Evolutionary conservation across 2,329 filamentous ascomycete species (phyloP).

Genomic region (Cercospora citrullina): DNA sequence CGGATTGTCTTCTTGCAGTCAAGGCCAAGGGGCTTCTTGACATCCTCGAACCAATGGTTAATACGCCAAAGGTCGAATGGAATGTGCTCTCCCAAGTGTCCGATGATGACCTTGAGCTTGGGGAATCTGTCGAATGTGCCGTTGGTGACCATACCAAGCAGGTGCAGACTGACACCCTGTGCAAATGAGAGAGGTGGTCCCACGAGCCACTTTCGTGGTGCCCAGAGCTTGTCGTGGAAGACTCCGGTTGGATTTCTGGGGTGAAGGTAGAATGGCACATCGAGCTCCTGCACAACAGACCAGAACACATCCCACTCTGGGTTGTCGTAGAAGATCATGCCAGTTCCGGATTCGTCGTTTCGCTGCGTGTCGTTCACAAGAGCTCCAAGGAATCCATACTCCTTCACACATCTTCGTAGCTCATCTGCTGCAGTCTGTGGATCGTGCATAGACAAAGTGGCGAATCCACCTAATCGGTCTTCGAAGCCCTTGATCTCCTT

Average conservation of each 20-base stretch:
- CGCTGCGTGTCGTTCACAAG: conserved; percentile 50
- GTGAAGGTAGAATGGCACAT: conserved; percentile 66
- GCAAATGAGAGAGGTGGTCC: conserved; percentile 62
- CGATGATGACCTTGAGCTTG: conserved; percentile 50
- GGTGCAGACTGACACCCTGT: conserved; percentile 59
- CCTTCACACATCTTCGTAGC: conserved; percentile 54
- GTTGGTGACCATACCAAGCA: conserved; percentile 54
- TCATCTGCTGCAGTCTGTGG: conserved; percentile 54
- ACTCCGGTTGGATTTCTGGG: conserved; percentile 52
- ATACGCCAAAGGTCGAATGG: conserved; percentile 54
- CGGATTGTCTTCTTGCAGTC: conserved; percentile 51
- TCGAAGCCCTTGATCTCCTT: conserved; percentile 45
- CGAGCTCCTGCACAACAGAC: conserved; percentile 57
- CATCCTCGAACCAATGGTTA: conserved; percentile 55
- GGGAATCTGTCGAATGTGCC: conserved; percentile 53
- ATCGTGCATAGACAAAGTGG: conserved; percentile 50
- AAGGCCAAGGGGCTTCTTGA: conserved; percentile 54
- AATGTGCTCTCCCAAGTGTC: conserved; percentile 53
- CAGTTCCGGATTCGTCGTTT: conserved; percentile 58
- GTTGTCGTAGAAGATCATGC: conserved; percentile 65
- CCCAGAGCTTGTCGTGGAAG: conserved; percentile 60
- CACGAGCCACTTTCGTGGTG: conserved; percentile 59
- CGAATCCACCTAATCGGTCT: conserved; percentile 49
- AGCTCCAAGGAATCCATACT: conserved; percentile 44
- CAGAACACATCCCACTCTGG: conserved; percentile 64